Evolutionary conservation across 2,329 filamentous ascomycete species (phyloP).

Genomic region (Aspergillus pseudonomiae): DNA sequence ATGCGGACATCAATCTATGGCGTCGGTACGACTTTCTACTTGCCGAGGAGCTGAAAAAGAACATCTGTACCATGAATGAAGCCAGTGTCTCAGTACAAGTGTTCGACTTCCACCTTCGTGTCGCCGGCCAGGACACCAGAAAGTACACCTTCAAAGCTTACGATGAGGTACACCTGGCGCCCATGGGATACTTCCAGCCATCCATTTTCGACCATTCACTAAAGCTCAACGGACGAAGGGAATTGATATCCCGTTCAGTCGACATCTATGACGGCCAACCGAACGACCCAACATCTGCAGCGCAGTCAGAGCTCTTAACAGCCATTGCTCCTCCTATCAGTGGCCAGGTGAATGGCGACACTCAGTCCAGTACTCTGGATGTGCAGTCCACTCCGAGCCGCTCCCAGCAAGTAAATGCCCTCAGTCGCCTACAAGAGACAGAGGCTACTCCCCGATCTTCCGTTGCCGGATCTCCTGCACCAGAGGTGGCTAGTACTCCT

Average conservation of each 20-base stretch:
- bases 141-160: conserved; percentile 98
- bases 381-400: conserved; percentile 50
- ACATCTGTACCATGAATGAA: conserved; percentile 88
- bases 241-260: conserved; percentile 81
- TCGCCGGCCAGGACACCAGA: conserved; percentile 81
- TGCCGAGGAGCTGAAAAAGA: conserved; percentile 93
- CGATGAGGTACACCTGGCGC: conserved; percentile 91
- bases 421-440: conserved; percentile 67
- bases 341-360: conserved; percentile 43
- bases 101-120: conserved; percentile 87
- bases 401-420: conserved; percentile 68
- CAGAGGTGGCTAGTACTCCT: conserved; percentile 74
- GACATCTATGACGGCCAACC: conserved; percentile 92
- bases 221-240: conserved; percentile 79
- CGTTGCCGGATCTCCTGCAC: conserved; percentile 82
- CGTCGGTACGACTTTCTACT: conserved; percentile 89
- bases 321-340: conserved; percentile 49
- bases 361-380: conserved; percentile 28
- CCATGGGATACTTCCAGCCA: conserved; percentile 93
- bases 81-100: conserved; percentile 85
- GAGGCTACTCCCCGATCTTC: conserved; percentile 83
- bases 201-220: conserved; percentile 78
- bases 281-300: conserved; percentile 84
- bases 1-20: conserved; percentile 88
- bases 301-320: conserved; percentile 70